Conservation (phyloP, 2,329 filamentous ascomycete species). For the Colletotrichum godetiae region DNA sequence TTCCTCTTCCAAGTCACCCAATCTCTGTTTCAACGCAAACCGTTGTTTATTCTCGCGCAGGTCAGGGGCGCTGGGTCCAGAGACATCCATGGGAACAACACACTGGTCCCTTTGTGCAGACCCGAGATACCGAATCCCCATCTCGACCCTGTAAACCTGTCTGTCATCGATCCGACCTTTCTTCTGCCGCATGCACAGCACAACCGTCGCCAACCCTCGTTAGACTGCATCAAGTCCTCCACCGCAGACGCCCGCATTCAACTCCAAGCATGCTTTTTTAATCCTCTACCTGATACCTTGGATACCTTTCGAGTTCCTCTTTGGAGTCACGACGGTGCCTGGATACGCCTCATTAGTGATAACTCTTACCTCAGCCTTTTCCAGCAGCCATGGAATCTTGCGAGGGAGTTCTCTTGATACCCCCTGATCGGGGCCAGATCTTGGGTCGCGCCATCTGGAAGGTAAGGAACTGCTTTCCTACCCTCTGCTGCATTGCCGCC, state of each 20-base stretch:
- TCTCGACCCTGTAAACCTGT: neutral
- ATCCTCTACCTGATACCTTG: constrained; percentile 6
- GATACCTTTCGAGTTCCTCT: constrained; percentile 13
- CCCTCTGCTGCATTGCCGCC: constrained; percentile 7
- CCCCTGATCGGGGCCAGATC: constrained; percentile 62
- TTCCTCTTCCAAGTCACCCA: constrained; percentile 8
- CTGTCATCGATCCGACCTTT: neutral
- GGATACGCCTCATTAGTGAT: neutral
- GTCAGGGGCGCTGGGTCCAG: constrained; percentile 10
- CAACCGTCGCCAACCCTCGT: constrained; percentile 13
- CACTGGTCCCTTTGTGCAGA: constrained; percentile 20
- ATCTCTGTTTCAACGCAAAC: constrained; percentile 20
- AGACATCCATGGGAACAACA: constrained; percentile 19
- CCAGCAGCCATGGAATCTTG: constrained; percentile 39
- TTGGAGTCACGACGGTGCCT: neutral
- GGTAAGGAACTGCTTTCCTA: constrained; percentile 47
- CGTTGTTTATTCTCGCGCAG: constrained; percentile 17
- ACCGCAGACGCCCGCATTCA: constrained; percentile 6
- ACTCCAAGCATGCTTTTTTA: constrained; percentile 30
- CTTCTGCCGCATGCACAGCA: constrained; percentile 29
- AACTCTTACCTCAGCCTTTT: neutral
- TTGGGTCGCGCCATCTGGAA: constrained; percentile 64
- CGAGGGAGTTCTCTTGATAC: constrained; percentile 61
- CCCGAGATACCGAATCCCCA: constrained; percentile 1
- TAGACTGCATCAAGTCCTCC: neutral